These are phyloP conservation scores for Populus ilicifolia DNA, from an alignment of 345 rosid genomes.

Conservation along the genomic window DNA sequence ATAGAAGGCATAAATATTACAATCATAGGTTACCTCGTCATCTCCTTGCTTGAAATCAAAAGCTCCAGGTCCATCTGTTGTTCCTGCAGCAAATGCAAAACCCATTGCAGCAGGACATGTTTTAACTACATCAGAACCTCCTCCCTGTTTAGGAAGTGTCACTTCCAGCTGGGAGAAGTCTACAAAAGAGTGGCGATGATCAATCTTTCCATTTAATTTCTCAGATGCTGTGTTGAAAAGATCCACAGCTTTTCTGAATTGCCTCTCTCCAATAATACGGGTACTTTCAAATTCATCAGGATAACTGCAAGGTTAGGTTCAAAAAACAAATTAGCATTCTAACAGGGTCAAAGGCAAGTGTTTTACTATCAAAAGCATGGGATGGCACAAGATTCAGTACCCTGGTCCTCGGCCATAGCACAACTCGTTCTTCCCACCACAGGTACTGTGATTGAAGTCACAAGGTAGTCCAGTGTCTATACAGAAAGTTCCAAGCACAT, in stretches of 20 bases:
- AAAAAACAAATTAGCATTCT: conserved; percentile 10
- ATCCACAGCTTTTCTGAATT: conserved; percentile 69
- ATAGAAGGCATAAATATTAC: not conserved
- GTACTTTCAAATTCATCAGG: conserved; percentile 99
- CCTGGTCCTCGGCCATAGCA: conserved; percentile 99
- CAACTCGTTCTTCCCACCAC: conserved; percentile 84
- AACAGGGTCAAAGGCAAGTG: not conserved
- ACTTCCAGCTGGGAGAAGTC: conserved; percentile 91
- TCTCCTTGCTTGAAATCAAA: conserved; percentile 98
- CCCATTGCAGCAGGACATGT: conserved; percentile 99
- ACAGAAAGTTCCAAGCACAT: conserved; percentile 94
- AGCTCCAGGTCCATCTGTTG: conserved; percentile 99
- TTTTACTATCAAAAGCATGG: not conserved
- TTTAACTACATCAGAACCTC: conserved; percentile 65
- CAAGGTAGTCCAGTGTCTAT: conserved; percentile 83
- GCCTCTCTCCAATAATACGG: conserved; percentile 86
- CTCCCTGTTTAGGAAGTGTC: conserved; percentile 49
- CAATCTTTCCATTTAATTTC: conserved; percentile 69
- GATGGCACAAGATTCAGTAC: conserved; percentile 36
- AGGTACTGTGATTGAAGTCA: conserved; percentile 98
- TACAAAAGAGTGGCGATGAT: conserved; percentile 64
- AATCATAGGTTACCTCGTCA: conserved; percentile 48
- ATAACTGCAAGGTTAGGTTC: conserved; percentile 45
- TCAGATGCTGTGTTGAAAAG: conserved; percentile 85
- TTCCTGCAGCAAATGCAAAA: conserved; percentile 94